These are phyloP conservation scores for Teratosphaeria epicoccoides DNA, from an alignment of 2,329 filamentous ascomycete species.

Conservation along the genomic window DNA sequence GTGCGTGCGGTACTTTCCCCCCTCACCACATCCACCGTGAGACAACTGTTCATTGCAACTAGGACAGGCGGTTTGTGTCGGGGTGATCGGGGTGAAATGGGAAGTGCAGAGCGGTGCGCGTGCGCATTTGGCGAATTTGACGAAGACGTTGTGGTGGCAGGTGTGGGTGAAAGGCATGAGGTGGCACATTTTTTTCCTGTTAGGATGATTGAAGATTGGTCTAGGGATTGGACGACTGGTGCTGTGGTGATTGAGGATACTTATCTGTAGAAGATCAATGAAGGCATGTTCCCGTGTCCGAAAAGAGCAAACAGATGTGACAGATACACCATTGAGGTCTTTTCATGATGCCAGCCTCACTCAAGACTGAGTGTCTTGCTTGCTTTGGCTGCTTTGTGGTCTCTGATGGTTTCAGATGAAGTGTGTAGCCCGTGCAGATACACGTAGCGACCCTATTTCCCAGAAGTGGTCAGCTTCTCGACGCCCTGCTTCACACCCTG, in stretches of 20 bases:
- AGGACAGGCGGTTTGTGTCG: not conserved
- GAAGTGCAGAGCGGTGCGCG: not conserved
- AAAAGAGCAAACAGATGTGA: not conserved
- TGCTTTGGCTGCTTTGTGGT: not conserved
- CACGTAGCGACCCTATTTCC: not conserved
- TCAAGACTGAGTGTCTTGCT: not conserved
- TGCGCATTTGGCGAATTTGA: not conserved
- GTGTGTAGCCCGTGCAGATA: not conserved
- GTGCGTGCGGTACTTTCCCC: not conserved
- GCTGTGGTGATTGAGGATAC: not conserved
- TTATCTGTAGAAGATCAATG: not conserved
- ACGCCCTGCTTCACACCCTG: constrained; percentile 14
- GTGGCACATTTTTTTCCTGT: not conserved
- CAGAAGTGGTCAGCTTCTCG: constrained; percentile 10
- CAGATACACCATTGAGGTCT: not conserved
- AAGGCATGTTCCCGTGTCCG: not conserved
- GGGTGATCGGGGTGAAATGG: not conserved
- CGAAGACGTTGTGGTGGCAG: not conserved
- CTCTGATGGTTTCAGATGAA: not conserved
- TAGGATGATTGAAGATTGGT: too few species aligned
- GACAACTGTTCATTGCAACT: not conserved
- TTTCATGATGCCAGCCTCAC: not conserved
- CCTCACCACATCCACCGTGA: not conserved
- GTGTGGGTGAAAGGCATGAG: not conserved
- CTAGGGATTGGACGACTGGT: not conserved